phyloP scores from a whole-genome alignment of 2,329 filamentous ascomycete species.

The Aschersonia sp. region DNA sequence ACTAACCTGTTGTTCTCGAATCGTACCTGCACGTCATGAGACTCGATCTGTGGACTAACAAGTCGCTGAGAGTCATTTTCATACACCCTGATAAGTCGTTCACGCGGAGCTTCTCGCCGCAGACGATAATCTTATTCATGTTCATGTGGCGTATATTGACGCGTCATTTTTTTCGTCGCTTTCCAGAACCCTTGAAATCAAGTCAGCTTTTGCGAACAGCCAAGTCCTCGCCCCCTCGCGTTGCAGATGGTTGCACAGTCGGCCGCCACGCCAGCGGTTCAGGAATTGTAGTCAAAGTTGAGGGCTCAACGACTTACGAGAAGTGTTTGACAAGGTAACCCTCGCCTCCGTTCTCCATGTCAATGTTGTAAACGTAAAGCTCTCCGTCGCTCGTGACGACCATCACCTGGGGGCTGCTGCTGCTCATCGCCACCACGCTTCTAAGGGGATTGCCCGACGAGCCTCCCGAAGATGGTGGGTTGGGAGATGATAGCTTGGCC shows the following conservation, averaged over 20 bases:
- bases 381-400: constrained; percentile 91
- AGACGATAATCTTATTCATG: too few relatives aligned
- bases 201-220: constrained; percentile 2
- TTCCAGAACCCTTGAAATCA: constrained; percentile 31
- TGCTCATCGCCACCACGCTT: constrained; percentile 96
- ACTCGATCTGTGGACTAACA: too few relatives aligned
- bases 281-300: neutral
- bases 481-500: constrained; percentile 12
- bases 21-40: too few relatives aligned
- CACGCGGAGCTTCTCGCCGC: too few relatives aligned
- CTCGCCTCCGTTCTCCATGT: constrained; percentile 88
- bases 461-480: constrained; percentile 14
- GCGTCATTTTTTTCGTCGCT: constrained; percentile 38
- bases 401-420: constrained; percentile 90
- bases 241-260: neutral
- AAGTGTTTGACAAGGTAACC: constrained; percentile 84
- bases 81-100: too few relatives aligned
- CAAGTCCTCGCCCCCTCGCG: neutral
- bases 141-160: constrained; percentile 20
- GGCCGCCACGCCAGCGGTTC: too few relatives aligned
- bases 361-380: constrained; percentile 91
- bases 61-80: too few relatives aligned
- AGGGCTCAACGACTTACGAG: constrained; percentile 49
- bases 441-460: constrained; percentile 41
- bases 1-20: too few relatives aligned